Evolutionary conservation across 192 early-diverging fungal species (phyloP).

Genomic region (Backusella macrospora): DNA sequence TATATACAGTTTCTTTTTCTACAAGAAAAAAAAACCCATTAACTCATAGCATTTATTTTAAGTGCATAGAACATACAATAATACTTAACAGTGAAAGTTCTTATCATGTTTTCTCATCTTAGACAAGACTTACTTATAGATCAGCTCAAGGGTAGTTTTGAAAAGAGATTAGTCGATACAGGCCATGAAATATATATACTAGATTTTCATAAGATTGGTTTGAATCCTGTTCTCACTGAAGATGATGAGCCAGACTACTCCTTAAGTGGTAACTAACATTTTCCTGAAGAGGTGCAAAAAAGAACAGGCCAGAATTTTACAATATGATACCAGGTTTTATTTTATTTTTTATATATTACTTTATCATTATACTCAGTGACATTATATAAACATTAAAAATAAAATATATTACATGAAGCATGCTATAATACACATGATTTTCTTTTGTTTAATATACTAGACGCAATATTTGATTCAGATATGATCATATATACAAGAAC

Average conservation of each 20-base stretch:
- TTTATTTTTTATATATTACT: too few relatives aligned
- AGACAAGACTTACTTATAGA: background rate
- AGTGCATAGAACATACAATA: too few relatives aligned
- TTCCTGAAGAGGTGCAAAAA: background rate
- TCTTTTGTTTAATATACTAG: too few relatives aligned
- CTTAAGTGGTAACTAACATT: background rate
- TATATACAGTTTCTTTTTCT: too few relatives aligned
- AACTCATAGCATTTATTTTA: too few relatives aligned
- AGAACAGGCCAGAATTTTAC: background rate
- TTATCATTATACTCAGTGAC: too few relatives aligned
- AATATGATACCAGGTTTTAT: background rate
- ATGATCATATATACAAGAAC: too few relatives aligned
- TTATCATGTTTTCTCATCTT: background rate
- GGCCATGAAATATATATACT: background rate
- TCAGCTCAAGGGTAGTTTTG: background rate
- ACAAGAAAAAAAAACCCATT: too few relatives aligned
- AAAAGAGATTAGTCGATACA: background rate
- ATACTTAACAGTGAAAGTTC: background rate
- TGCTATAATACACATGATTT: too few relatives aligned
- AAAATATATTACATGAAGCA: too few relatives aligned
- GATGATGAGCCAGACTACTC: background rate
- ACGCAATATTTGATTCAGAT: too few relatives aligned
- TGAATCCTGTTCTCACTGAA: background rate
- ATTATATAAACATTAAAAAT: too few relatives aligned
- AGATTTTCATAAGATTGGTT: background rate